Evolutionary conservation across 2,329 filamentous ascomycete genomes (phyloP), one percentile per base, ranked within the genome.

Genomic region (Colletotrichum shisoi): DNA sequence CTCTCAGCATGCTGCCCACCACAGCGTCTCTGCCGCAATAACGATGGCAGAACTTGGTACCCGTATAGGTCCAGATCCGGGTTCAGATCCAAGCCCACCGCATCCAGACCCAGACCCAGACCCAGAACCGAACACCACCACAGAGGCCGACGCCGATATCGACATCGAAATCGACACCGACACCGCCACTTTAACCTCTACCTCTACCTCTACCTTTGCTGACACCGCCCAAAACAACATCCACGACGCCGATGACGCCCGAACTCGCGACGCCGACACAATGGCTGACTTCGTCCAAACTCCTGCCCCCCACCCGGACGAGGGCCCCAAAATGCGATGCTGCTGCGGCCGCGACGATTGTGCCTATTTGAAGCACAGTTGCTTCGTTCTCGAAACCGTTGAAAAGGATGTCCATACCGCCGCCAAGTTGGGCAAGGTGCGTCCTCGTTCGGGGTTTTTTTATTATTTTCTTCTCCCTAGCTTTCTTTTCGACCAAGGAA

Each of bases 381-480:
- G 89, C 77, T 84, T 85, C 52, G 84, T 93, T 70, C 84, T 98
- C 53, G 89, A 92, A 72, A 90, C 87, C 69, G 85, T 98, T 71
- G 94, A 98, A 79, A 91, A 90, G 73, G 92, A 97, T 80, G 91
- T 97, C 61, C 89, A 89, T 73, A 92, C 88, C 59, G 95, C 95
- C 46, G 95, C 93, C 56, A 86, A 91, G 76, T 85, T 97, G 73
- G 95, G 95, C 71, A 92, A 97, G 91, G 94, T 97, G 90, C 76
- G 92, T 87, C 71, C 61, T 56, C 51, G 40, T 24, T 68, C 24
- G 52, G n/a, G n/a, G n/a, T n/a, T n/a, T n/a, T n/a, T n/a, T n/a
- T n/a, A n/a, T 61, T 67, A 51, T 54, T 39, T 37, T 31, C 12
- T 24, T 45, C 17, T 37, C 46, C 53, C 27, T 53, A 39, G 42